Evolutionary conservation across 208 protist genomes (phyloP).

Genomic region (Crithidia fasciculata): DNA sequence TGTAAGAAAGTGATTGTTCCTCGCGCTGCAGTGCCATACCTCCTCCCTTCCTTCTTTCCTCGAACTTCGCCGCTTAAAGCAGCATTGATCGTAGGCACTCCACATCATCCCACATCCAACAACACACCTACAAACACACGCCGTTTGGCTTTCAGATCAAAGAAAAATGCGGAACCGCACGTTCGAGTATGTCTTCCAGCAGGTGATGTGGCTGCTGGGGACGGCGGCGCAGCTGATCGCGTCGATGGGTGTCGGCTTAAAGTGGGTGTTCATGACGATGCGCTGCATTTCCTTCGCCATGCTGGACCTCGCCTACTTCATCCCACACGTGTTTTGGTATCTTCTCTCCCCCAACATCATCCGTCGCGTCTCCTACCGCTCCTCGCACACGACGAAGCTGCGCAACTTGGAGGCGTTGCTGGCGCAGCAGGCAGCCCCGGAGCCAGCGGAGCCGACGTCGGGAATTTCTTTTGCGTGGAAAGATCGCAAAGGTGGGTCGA

Average conservation of each 20-base stretch:
- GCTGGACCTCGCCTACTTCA: constrained; percentile 63
- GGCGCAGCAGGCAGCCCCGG: constrained; percentile 18
- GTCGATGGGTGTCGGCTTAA: constrained; percentile 79
- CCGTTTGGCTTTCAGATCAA: not conserved
- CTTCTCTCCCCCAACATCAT: constrained; percentile 78
- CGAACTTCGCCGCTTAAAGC: too few species aligned
- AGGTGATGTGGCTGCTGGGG: constrained; percentile 70
- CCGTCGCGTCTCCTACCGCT: constrained; percentile 80
- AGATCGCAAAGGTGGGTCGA: not conserved
- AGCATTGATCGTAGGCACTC: too few species aligned
- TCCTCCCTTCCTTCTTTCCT: too few species aligned
- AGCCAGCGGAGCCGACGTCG: not conserved
- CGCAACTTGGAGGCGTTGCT: constrained; percentile 61
- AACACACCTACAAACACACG: not conserved
- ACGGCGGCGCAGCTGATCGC: constrained; percentile 57
- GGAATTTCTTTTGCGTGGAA: constrained; percentile 6
- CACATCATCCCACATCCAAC: too few species aligned
- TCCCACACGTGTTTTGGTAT: constrained; percentile 75
- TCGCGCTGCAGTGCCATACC: too few species aligned
- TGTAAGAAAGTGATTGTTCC: too few species aligned
- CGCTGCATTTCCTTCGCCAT: constrained; percentile 66
- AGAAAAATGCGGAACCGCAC: constrained; percentile 29
- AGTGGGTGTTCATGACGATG: constrained; percentile 77
- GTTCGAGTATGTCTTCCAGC: constrained; percentile 56
- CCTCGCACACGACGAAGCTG: constrained; percentile 55